Evolutionary conservation across 1,139 yeast species (phyloP), one percentile per base, ranked within the genome.

Genomic region (Saccharomyces hybrid): DNA sequence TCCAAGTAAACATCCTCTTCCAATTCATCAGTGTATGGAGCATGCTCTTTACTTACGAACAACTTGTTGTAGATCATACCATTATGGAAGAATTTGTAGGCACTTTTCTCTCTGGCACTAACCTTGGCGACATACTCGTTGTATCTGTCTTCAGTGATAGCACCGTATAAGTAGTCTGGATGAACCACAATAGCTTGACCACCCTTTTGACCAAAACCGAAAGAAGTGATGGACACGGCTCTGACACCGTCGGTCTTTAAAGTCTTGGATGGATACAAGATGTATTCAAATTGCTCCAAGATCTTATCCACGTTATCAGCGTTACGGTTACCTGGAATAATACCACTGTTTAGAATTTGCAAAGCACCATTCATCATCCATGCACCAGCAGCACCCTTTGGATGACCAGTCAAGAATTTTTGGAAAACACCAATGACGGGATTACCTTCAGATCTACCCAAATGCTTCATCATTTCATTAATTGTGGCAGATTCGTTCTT

Each of bases 351-450:
- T 73, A 93, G 79, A 63, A 91, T 86, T 79, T 93, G 99, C 64
- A 93, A 78, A 59, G 91, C 97, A 76, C 99, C 99, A 75, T 93
- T 95, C 81, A 93, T 79, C 99, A 95, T 93, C 99, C 99, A 93
- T 59, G 99, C 98, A 81, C 98, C 99, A 56, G 99, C 99, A 66
- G 99, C 99, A 82, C 99, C 99, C 86, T 93, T 93, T 69, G 99
- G 99, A 79, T 93, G 99, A 77, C 99, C 99, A 68, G 99, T 93
- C 70, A 93, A 82, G 83, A 82, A 93, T 77, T 93, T 93, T 77
- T 93, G 99, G 96, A 93, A 91, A 54, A 93, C 96, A 81, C 98
- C 98, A 66, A 86, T 80, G 54, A 95, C 90, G 63, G 99, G 96
- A 78, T 93, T 95, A 78, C 99, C 99, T 77, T 88, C 91, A 56